Percentiles rank a stretch among this genome's conserved stretches.
Conservation (phyloP, 2,329 filamentous ascomycete species). For the Ascocoryne sarcoides region DNA sequence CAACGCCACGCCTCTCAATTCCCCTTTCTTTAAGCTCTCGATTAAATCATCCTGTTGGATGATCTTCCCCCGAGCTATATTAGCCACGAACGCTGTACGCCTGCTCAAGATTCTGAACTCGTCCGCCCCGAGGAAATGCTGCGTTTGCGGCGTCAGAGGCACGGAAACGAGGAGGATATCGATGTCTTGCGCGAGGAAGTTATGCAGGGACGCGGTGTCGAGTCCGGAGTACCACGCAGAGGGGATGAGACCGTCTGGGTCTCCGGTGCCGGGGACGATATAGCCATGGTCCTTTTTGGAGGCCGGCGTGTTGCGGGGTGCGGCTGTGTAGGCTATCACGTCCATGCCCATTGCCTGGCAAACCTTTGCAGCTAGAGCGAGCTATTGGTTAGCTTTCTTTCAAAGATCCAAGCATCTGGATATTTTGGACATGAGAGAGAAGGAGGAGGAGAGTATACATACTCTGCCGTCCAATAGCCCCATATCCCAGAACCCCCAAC, state of each 20-base stretch:
- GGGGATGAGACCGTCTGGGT: constrained; percentile 29
- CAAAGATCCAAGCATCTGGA: not conserved
- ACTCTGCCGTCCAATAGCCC: constrained; percentile 35
- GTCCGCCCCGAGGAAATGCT: constrained; percentile 32
- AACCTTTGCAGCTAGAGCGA: constrained; percentile 35
- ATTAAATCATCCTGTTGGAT: constrained; percentile 53
- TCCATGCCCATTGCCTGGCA: constrained; percentile 50
- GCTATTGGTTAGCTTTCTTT: not conserved
- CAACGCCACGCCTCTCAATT: constrained; percentile 52
- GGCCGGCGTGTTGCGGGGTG: constrained; percentile 47
- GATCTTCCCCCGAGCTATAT: constrained; percentile 55
- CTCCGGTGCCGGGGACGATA: constrained; percentile 52
- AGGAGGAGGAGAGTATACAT: constrained; percentile 3
- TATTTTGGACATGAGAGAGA: not conserved
- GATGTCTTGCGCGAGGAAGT: constrained; percentile 30
- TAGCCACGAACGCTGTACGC: constrained; percentile 46
- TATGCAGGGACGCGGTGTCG: constrained; percentile 25
- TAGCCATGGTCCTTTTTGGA: constrained; percentile 49
- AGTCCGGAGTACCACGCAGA: constrained; percentile 31
- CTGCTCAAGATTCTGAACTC: constrained; percentile 31
- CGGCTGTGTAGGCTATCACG: constrained; percentile 57
- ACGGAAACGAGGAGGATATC: constrained; percentile 32
- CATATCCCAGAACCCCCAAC: constrained; percentile 41
- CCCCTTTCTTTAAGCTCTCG: constrained; percentile 39
- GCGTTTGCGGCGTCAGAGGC: constrained; percentile 30